Conservation (phyloP, 75 land plant species). For the Larix kaempferi region DNA sequence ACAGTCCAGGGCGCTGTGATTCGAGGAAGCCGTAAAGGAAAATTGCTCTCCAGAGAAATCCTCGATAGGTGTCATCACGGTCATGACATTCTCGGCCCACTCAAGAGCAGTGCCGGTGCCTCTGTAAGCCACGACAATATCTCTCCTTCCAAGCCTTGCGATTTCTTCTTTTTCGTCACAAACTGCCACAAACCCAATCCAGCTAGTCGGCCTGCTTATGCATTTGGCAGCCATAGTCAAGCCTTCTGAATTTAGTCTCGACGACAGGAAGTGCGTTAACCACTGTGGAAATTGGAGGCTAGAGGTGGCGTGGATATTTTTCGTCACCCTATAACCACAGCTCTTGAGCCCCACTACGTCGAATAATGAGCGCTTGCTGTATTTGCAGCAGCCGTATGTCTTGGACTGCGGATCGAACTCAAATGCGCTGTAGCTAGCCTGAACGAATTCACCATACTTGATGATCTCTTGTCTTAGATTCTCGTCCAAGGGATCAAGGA, state of each 20-base stretch:
- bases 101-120: constrained; percentile 68
- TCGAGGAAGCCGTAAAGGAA: too few relatives aligned
- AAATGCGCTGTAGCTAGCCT: constrained; percentile 47
- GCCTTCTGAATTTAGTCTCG: neutral
- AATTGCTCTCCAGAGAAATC: too few relatives aligned
- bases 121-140: constrained; percentile 57
- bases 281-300: constrained; percentile 28
- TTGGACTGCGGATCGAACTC: constrained; percentile 28
- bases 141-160: constrained; percentile 51
- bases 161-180: constrained; percentile 44
- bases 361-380: constrained; percentile 13
- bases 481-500: constrained; percentile 66
- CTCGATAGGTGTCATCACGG: constrained; percentile 23
- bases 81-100: constrained; percentile 61
- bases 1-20: neutral
- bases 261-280: constrained; percentile 35
- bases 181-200: constrained; percentile 78
- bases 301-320: constrained; percentile 41
- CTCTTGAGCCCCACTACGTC: constrained; percentile 31
- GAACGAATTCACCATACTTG: constrained; percentile 60
- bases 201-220: constrained; percentile 36
- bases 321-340: constrained; percentile 20
- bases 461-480: constrained; percentile 51
- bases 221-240: constrained; percentile 12
- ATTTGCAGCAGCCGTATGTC: constrained; percentile 28